Conservation (phyloP, 352 stramenopile genomes). For the Ochromonadaceae sp. region DNA sequence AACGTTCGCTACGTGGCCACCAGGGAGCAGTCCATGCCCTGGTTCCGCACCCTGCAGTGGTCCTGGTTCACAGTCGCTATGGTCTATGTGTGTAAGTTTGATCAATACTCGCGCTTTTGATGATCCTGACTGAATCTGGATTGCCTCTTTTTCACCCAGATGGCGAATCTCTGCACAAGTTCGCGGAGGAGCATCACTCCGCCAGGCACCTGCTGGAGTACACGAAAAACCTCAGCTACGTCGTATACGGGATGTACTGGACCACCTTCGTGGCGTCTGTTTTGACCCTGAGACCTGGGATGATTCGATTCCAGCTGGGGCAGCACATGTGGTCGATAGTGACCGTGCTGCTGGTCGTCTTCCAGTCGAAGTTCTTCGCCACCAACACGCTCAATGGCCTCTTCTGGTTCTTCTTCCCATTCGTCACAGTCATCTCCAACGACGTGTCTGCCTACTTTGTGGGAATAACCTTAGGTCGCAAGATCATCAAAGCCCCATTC, state of each 20-base stretch:
- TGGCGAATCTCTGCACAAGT: slow-evolving; percentile 57
- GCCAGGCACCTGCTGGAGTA: slow-evolving; percentile 42
- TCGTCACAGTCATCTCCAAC: slow-evolving; percentile 46
- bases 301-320: slow-evolving; percentile 34
- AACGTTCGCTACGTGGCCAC: slow-evolving; percentile 85
- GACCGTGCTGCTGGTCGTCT: slow-evolving; percentile 35
- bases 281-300: slow-evolving; percentile 32
- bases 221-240: neutral
- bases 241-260: slow-evolving; percentile 73
- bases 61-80: slow-evolving; percentile 89
- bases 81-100: slow-evolving; percentile 77
- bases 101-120: neutral
- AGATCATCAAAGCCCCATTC: slow-evolving; percentile 78
- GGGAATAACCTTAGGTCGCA: slow-evolving; percentile 51
- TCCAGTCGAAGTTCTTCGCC: slow-evolving; percentile 39
- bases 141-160: slow-evolving; percentile 21
- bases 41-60: slow-evolving; percentile 95
- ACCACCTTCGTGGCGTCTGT: slow-evolving; percentile 64
- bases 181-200: slow-evolving; percentile 61
- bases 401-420: slow-evolving; percentile 53
- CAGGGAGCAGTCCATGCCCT: slow-evolving; percentile 84
- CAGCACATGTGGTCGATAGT: slow-evolving; percentile 37
- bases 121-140: neutral
- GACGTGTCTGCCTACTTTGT: slow-evolving; percentile 52
- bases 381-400: slow-evolving; percentile 42